Base-by-base conservation (phyloP, 2,329 filamentous ascomycete species). In the Dryadomyces quercus-mongolicae region DNA sequence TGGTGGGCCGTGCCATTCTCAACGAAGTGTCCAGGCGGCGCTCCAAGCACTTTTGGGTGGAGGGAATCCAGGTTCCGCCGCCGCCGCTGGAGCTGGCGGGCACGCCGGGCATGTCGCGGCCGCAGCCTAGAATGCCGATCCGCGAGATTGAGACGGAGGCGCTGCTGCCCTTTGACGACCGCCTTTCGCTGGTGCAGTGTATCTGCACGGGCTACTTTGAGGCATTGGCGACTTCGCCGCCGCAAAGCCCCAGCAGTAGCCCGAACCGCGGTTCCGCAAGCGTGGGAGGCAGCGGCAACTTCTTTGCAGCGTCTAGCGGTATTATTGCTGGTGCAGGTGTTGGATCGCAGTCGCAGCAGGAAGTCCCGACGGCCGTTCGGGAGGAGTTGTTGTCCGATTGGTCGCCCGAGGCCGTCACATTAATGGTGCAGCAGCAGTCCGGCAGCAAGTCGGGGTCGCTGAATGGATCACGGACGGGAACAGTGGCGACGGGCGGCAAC, bases 341-440 rank as follows among this genome's bases (percentile, higher is more conserved):
- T 2, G 40, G n/a, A 1, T 10, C 52, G 1, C 56, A 72, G 20
- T 10, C 15, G 21, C 62, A 64, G 40, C 67, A 70, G n/a, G 76
- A 84, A 55, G 71, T 95, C 2, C 86, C 89, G 0, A 66, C 72
- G 16, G 75, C 73, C 31, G 80, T 89, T 60, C 82, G 78, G 59
- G 87, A 93, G 58, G 79, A 88, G 60, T 87, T 96, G 78, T 71
- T 89, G 55, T 74, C 79, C 20, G 80, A 87, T 49, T 96, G 92
- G 92, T 85, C 82, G 43, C 83, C 84, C 63, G 90, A 95, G 21
- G 70, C 74, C 15, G 86, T 86, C 36, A 71, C 93, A 52, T 78
- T 83, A 12, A 75, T 80, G 42, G 76, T 88, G 50, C 58, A 57
- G 52, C 58, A 57, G 52, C 81, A 86, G 56, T 81, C 86, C 54